Base-by-base conservation (phyloP, 176 grass and related monocot genomes). In the Oropetium thomaeum region DNA sequence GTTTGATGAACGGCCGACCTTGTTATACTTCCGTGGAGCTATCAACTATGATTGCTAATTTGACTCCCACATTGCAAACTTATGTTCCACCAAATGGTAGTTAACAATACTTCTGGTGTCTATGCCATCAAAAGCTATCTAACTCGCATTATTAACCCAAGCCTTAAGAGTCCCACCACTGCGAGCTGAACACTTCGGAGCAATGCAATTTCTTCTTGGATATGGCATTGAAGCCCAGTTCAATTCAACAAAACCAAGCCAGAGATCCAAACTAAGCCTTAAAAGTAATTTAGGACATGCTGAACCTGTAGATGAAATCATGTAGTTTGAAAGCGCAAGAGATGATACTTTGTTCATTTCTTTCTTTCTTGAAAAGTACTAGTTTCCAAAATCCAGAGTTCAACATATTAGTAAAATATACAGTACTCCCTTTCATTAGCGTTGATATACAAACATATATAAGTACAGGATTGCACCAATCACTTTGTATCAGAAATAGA, bases 21-120 rank as follows among this genome's bases (percentile, higher is more conserved):
- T 98, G 68, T 33, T 98, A 43, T 98, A 92, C 41, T 98, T 98
- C 63, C 77, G 89, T 47, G 95, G 95, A 67, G 89, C 95, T 17
- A 98, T 98, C 70, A n/a, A 94, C 26, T 67, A 0, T 78, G 26
- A 32, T 67, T 35, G 12, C 17, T 47, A 20, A 58, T 70, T 20
- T 58, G 9, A 5, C 2, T n/a, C 2, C 19, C 39, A 67, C 4
- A 47, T 54, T 4, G 43, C 13, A 71, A 13, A 17, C 13, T 65
- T 64, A 30, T 79, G 59, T 16, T 43, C 8, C 27, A 17, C 30
- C n/a, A n/a, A n/a, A n/a, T n/a, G n/a, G 15, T 47, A 47, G 14
- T 47, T 47, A 37, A 47, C 39, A n/a, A 41, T 41, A 41, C 39
- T 10, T 47, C 43, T 17, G 43, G 43, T 47, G 43, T 47, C 17